A percentile compares a stretch with the other conserved stretches of the same genome.
Evolutionary conservation across 345 rosid species (phyloP).

Genomic region (Arabis hirsuta): DNA sequence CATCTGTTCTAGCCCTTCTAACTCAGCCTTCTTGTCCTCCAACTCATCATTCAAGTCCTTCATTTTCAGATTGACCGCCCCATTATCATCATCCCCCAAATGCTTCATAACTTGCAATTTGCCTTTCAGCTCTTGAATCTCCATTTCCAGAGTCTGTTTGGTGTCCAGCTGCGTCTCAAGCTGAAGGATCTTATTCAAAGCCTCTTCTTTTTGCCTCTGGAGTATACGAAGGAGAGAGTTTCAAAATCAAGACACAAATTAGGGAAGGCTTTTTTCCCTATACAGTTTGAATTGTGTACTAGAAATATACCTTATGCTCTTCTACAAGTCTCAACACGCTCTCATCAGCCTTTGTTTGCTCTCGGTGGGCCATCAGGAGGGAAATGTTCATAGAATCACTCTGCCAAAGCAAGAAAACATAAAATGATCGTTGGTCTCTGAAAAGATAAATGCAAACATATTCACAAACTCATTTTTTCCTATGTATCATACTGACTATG

Average conservation of each 20-base stretch:
- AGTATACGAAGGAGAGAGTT: slow-evolving; percentile 22
- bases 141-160: slow-evolving; percentile 88
- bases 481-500: neutral
- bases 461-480: neutral
- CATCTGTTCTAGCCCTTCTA: slow-evolving; percentile 44
- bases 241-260: slow-evolving; percentile 26
- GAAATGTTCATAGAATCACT: slow-evolving; percentile 65
- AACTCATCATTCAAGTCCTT: slow-evolving; percentile 74
- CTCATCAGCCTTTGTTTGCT: slow-evolving; percentile 82
- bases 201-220: slow-evolving; percentile 87
- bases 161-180: slow-evolving; percentile 77
- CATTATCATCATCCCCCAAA: slow-evolving; percentile 80
- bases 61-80: slow-evolving; percentile 70
- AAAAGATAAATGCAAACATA: slow-evolving; percentile 10
- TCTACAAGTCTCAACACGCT: slow-evolving; percentile 77
- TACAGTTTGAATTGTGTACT: neutral
- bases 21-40: slow-evolving; percentile 53
- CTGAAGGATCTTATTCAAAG: slow-evolving; percentile 61
- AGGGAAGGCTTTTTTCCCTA: neutral
- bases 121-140: slow-evolving; percentile 84
- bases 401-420: slow-evolving; percentile 48
- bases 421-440: slow-evolving; percentile 23
- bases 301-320: slow-evolving; percentile 70
- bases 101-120: slow-evolving; percentile 83
- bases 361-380: slow-evolving; percentile 74